Base-by-base conservation (phyloP, 2,329 filamentous ascomycete genomes). In the Daldinia sp. region DNA sequence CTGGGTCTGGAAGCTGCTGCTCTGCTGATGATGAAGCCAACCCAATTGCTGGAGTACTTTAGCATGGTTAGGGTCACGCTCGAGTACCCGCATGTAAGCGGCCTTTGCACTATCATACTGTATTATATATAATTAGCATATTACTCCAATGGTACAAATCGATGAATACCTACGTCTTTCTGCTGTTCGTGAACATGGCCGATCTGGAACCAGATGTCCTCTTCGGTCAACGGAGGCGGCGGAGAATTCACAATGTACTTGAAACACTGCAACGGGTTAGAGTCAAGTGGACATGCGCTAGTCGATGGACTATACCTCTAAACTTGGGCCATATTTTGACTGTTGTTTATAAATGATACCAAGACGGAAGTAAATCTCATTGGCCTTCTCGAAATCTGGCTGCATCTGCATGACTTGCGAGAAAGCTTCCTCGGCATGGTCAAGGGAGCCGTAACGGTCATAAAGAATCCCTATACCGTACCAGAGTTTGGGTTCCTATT, bases 281-380 rank as follows among this genome's bases (percentile, higher is more conserved):
- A 75, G 23, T 6, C 9, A 42, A 35, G 50, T 33, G n/a, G 6
- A n/a, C 41, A 37, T 28, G 42, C 20, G 26, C 12, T 48, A 23
- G 35, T 51, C 5, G 41, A 9, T 5, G 66, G 62, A 51, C 80
- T 85, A 76, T 84, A 97, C 94, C 82, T 98, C 96, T 51, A 98
- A 85, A 85, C 94, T 98, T 78, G 97, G 92, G 59, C 86, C 86
- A 79, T 94, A 99, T 80, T 98, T 98, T 69, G 94, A 91, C 79
- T 98, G 96, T 77, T 98, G 95, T 80, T 99, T 99, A 85, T 98
- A 98, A 73, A 99, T 98, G 83, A 99, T 99, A n/a, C 96, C 96
- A 7, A 99, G 87, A 30, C 96, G 90, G 82, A 99, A 99, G 81
- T 98, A 99, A 60, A 99, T 98, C 80, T 99, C 96, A 77, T 98